Conservation (phyloP, 139 green algal species). For the Tetraselmis chui region DNA sequence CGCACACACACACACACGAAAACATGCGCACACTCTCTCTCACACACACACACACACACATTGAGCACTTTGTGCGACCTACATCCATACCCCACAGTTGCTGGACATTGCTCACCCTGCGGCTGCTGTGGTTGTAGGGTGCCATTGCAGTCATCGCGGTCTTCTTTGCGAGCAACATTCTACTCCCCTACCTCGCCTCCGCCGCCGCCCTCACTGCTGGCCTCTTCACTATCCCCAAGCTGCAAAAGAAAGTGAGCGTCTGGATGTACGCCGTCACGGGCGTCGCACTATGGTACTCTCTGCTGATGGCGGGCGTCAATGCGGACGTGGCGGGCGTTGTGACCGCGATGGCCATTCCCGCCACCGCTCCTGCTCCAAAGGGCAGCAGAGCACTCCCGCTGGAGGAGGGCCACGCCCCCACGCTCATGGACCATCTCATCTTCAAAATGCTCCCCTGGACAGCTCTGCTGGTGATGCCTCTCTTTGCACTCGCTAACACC, state of each 20-base stretch:
- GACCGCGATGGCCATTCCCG: slow-evolving; percentile 13
- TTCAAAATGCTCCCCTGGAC: slow-evolving; percentile 6
- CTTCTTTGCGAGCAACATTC: slow-evolving; percentile 15
- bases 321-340: slow-evolving; percentile 22
- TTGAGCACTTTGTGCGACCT: background rate
- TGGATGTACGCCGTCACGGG: slow-evolving; percentile 1
- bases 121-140: background rate
- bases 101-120: background rate
- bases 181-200: slow-evolving; percentile 4
- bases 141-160: slow-evolving; percentile 23
- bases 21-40: background rate
- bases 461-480: slow-evolving; percentile 21
- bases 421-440: slow-evolving; percentile 18
- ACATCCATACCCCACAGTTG: background rate
- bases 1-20: background rate
- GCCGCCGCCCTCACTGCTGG: background rate
- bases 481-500: slow-evolving; percentile 21
- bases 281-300: slow-evolving; percentile 13
- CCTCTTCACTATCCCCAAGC: slow-evolving; percentile 3
- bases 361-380: background rate
- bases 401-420: background rate
- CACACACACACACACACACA: background rate
- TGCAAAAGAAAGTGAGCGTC: slow-evolving; percentile 10
- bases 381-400: background rate
- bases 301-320: slow-evolving; percentile 22